Evolutionary conservation across 306 rosid genomes (phyloP), one percentile per base, ranked within the genome.

Genomic region (Trifolium pratense): DNA sequence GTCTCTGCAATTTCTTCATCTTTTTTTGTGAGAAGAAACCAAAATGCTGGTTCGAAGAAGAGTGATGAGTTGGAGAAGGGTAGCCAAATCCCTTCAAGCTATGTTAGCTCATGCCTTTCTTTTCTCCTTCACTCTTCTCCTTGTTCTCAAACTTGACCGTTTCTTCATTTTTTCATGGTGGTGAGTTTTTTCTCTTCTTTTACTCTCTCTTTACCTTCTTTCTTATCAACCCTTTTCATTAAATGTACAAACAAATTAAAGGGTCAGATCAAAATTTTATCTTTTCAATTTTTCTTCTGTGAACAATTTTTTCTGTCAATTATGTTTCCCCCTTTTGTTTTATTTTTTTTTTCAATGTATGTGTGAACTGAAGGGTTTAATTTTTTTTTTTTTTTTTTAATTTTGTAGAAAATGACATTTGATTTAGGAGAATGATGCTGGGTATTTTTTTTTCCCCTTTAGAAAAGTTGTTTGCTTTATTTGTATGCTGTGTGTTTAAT

Each of bases 51-150:
- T 81, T 62, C 81, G 74, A 79, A 74, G 90, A 73, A 87, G 90
- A 73, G 81, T 87, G 43, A 85, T 88, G 90, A 93, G 92, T 68
- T 91, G 97, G 98, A 84, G 92, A 63, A 86, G 92, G 74, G 97
- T 88, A 52, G 89, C 78, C 0, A 84, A 84, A 84, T 83, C 96
- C 34, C 69, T 93, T 8, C 89, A 78, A 70, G 87, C 90, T 58
- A 80, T 93, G 32, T 12, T 79, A 1, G 96, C 97, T 8, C 96
- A 91, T 75, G 79, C 80, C 16, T 77, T 89, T 10, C 94, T 93
- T 66, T 88, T 89, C 74, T 70, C 90, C 62, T 93, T 91, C 90
- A 78, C 96, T 68, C 66, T 89, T 61, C 46, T 84, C 9, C 91
- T 93, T 57, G 86, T 84, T 34, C 89, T 93, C 68, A 88, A 87